Conservation (phyloP, 768 basidiomycete genomes). For the Ramaria sp. region DNA sequence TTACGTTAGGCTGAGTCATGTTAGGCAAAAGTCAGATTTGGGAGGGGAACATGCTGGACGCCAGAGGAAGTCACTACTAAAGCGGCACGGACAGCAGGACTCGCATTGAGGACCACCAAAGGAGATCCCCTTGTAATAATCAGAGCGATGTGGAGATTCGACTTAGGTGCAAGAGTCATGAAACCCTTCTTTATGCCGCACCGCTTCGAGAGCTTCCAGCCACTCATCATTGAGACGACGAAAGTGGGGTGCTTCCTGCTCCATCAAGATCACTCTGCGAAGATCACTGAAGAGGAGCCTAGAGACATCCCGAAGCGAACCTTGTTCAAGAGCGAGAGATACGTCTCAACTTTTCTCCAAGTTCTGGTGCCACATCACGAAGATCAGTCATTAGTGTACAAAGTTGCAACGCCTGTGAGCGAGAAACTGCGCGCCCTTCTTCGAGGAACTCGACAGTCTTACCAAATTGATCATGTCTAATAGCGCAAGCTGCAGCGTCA, state of each 20-base stretch:
- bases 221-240: slow-evolving; percentile 18
- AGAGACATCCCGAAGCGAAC: too few relatives aligned
- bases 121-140: slow-evolving; percentile 12
- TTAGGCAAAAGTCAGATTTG: neutral
- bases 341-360: slow-evolving; percentile 16
- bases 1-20: too few relatives aligned
- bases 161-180: slow-evolving; percentile 14
- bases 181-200: slow-evolving; percentile 12
- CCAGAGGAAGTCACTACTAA: slow-evolving; percentile 1
- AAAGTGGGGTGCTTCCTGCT: slow-evolving; percentile 11
- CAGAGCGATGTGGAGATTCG: slow-evolving; percentile 8
- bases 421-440: slow-evolving; percentile 22
- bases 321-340: neutral
- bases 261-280: slow-evolving; percentile 4
- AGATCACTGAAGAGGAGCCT: neutral
- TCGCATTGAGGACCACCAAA: slow-evolving; percentile 14
- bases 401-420: slow-evolving; percentile 19
- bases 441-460: slow-evolving; percentile 23
- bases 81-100: slow-evolving; percentile 10
- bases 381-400: slow-evolving; percentile 15
- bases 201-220: slow-evolving; percentile 15
- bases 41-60: too few relatives aligned
- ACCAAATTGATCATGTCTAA: slow-evolving; percentile 15
- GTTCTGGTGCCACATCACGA: neutral
- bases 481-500: slow-evolving; percentile 19